A percentile compares a stretch with the other conserved stretches of the same genome.
These are phyloP conservation scores for Leccinum fibrillosum DNA, from an alignment of 768 basidiomycete genomes.

Conservation along the genomic window DNA sequence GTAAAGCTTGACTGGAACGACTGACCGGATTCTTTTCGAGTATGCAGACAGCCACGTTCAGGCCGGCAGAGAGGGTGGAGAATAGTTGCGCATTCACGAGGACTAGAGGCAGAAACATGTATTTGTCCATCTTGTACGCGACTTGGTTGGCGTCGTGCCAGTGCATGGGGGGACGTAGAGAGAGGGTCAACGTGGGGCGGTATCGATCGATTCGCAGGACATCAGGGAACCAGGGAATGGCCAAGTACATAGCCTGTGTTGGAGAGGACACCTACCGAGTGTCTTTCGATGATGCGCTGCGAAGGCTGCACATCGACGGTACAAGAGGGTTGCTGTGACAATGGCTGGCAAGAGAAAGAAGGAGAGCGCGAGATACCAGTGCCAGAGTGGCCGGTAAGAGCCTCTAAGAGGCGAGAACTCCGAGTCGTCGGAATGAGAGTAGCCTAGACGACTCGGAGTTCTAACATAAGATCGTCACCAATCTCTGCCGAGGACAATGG, in stretches of 20 bases:
- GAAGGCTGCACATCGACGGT: neutral
- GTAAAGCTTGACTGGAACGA: neutral
- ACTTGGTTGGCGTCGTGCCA: neutral
- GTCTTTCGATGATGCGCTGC: conserved; percentile 1
- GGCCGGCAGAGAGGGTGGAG: conserved; percentile 21
- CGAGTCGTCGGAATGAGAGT: conserved; percentile 17
- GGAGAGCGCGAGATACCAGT: conserved; percentile 18
- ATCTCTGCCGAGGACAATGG: too few species aligned
- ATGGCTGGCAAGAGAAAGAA: conserved; percentile 16
- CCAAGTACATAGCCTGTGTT: conserved; percentile 28
- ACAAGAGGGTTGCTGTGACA: conserved; percentile 5
- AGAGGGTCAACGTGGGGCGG: conserved; percentile 3
- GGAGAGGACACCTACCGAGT: conserved; percentile 27
- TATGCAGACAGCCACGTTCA: conserved; percentile 18
- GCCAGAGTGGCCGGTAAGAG: conserved; percentile 17
- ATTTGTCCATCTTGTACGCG: neutral
- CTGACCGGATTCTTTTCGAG: neutral
- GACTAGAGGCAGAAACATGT: conserved; percentile 2
- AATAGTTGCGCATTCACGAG: conserved; percentile 21
- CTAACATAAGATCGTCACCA: conserved; percentile 8
- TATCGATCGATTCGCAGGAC: neutral
- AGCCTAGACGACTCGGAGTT: conserved; percentile 16
- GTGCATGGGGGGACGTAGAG: neutral
- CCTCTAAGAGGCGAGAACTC: conserved; percentile 20
- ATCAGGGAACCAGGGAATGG: conserved; percentile 30